Evolutionary conservation across 2,329 filamentous ascomycete species (phyloP).

Genomic region (Fusarium succisae): DNA sequence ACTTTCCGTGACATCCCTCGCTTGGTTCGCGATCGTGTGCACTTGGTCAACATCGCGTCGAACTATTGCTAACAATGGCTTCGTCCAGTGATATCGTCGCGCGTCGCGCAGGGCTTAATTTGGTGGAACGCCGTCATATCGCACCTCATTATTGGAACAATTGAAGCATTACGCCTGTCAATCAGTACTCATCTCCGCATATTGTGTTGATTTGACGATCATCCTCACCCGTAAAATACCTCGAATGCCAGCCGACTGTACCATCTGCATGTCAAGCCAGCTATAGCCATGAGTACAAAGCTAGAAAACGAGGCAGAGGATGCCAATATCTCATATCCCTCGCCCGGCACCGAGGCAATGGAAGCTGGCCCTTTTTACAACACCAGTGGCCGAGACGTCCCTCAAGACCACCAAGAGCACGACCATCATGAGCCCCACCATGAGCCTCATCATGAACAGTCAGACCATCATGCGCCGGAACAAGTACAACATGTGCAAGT

Average conservation of each 20-base stretch:
- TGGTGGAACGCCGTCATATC: slow-evolving; percentile 31
- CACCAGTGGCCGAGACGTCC: slow-evolving; percentile 48
- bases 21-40: slow-evolving; percentile 17
- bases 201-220: slow-evolving; percentile 25
- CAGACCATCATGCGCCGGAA: slow-evolving; percentile 43
- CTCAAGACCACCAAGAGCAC: slow-evolving; percentile 44
- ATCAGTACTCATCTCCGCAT: slow-evolving; percentile 1
- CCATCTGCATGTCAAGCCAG: slow-evolving; percentile 4
- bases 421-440: slow-evolving; percentile 40
- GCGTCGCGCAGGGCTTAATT: slow-evolving; percentile 33
- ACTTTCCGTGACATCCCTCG: slow-evolving; percentile 23
- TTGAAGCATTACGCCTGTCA: slow-evolving; percentile 8
- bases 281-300: slow-evolving; percentile 44
- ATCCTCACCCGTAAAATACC: slow-evolving; percentile 4
- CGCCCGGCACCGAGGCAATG: slow-evolving; percentile 55
- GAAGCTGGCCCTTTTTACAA: slow-evolving; percentile 57
- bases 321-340: slow-evolving; percentile 56
- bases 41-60: slow-evolving; percentile 36
- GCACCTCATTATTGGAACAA: slow-evolving; percentile 23
- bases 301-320: slow-evolving; percentile 50
- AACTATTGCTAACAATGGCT: slow-evolving; percentile 41
- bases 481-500: slow-evolving; percentile 44
- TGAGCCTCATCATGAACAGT: slow-evolving; percentile 33
- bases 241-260: slow-evolving; percentile 2
- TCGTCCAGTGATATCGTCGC: slow-evolving; percentile 40